These are phyloP conservation scores for Penicillium soppii DNA, from an alignment of 495 filamentous ascomycete species.

Conservation along the genomic window DNA sequence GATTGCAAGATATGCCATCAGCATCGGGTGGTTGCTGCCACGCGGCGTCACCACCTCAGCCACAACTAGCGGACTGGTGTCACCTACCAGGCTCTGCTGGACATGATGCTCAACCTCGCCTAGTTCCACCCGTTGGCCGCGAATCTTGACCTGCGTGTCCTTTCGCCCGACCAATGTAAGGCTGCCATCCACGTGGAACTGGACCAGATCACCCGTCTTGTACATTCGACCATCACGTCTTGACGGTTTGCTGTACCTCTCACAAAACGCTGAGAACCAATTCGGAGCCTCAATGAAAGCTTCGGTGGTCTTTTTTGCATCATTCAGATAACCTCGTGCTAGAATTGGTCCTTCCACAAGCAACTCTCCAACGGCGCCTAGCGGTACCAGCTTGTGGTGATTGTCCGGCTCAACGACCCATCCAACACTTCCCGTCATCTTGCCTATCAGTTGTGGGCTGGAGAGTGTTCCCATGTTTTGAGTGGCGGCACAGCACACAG, in stretches of 20 bases:
- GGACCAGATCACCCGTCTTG: constrained; percentile 51
- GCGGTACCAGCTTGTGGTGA: background rate
- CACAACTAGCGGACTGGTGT: background rate
- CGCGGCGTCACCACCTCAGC: background rate
- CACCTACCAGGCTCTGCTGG: background rate
- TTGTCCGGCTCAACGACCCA: background rate
- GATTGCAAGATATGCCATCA: background rate
- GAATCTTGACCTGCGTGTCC: constrained; percentile 33
- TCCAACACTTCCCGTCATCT: background rate
- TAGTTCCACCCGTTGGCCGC: constrained; percentile 33
- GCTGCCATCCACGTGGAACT: constrained; percentile 32
- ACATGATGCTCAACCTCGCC: constrained; percentile 27
- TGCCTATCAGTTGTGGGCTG: background rate
- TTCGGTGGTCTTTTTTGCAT: background rate
- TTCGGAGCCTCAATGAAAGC: background rate
- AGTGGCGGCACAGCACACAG: background rate
- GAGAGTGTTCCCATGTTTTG: background rate
- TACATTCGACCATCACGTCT: constrained; percentile 26
- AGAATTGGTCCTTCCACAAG: background rate
- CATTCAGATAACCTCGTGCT: background rate
- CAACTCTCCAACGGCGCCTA: background rate
- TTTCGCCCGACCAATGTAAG: constrained; percentile 37
- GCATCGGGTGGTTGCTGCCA: background rate
- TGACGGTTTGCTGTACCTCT: background rate
- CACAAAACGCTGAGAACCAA: background rate